Evolutionary conservation across 257 asterid species (phyloP), one percentile per base, ranked within the genome.

Genomic region (Fraxinus cuspidata): DNA sequence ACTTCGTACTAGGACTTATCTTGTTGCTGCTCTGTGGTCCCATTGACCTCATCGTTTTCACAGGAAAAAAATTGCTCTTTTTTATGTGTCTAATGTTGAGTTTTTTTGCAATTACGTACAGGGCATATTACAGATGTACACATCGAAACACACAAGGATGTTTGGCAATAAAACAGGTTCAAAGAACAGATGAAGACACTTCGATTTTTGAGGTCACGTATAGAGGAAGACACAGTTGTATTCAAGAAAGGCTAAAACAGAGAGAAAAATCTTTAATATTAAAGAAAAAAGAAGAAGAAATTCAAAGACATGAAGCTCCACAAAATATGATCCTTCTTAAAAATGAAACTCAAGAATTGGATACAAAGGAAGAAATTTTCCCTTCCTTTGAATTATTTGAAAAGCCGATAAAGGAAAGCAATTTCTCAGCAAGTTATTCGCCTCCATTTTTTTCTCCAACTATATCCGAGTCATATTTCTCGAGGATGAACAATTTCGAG

Each of bases 91-190:
- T 3, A 47, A 47, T 4, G 56, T 47, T 47, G 16, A 40, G 49
- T 40, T 40, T 11, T 40, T 40, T 53, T 65, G 51, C 5, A 66
- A 74, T 42, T 42, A 3, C 56, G 56, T 47, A 32, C 88, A 90
- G 97, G 74, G 86, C 96, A 15, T 92, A 92, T 63, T 92, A 85
- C 51, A 66, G 97, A 40, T 92, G 97, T 85, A 90, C 92, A 13
- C 89, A 92, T 82, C 86, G 85, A 47, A 40, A 78, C 10, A 85
- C 89, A 11, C 87, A 82, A 60, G 90, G 92, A 6, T 92, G 97
- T 47, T 67, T 81, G 75, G 96, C 97, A 8, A 90, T 86, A 7
- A 92, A 92, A 74, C 92, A 90, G 69, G 89, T 92, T 47, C 96
- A 92, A 72, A 87, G 38, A 77, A 69, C 81, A 13, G 92, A 86